These are phyloP conservation scores for Jackrogersella minutella DNA, from an alignment of 495 filamentous ascomycete genomes.

Conservation along the genomic window DNA sequence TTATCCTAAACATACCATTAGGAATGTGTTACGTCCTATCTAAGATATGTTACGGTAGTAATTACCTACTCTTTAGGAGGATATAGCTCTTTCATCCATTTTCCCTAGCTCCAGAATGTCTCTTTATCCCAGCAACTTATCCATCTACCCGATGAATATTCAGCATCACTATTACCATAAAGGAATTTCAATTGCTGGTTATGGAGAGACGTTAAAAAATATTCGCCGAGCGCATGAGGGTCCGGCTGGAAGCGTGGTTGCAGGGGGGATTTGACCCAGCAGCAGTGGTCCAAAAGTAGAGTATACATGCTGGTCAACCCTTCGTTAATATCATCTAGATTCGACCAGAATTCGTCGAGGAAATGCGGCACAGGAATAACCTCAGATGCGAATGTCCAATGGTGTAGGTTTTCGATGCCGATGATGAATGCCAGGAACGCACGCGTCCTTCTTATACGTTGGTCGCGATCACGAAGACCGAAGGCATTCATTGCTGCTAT, in stretches of 20 bases:
- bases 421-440: not conserved
- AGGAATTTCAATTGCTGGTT: no score
- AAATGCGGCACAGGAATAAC: not conserved
- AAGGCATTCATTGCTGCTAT: no score
- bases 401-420: not conserved
- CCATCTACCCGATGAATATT: not conserved
- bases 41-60: no score
- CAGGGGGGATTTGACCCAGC: not conserved
- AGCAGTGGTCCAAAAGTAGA: not conserved
- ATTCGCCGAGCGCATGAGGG: not conserved
- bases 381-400: not conserved
- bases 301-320: not conserved
- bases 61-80: no score
- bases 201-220: no score
- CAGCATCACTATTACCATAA: not conserved
- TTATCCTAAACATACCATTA: no score
- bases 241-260: conserved; percentile 8
- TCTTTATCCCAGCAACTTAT: not conserved
- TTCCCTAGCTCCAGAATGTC: not conserved
- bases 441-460: not conserved
- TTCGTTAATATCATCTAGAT: not conserved
- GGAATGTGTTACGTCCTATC: no score
- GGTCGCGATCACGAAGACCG: no score
- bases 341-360: not conserved
- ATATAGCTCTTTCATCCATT: not conserved